Evolutionary conservation across 192 early-diverging fungal genomes (phyloP).

Genomic region (Coemansia sp.): DNA sequence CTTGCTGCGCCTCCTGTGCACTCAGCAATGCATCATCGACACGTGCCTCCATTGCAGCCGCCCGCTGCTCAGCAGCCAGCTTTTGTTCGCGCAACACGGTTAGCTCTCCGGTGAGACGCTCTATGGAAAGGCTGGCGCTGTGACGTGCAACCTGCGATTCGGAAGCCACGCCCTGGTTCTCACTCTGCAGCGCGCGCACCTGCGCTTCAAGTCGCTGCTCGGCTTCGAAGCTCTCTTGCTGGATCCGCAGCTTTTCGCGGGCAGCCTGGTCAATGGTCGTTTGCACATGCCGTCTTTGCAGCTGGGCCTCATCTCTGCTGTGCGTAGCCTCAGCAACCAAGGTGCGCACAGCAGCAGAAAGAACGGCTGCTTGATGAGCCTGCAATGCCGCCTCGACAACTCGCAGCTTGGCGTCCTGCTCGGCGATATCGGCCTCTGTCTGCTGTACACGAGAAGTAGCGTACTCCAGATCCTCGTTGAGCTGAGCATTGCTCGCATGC

Average conservation of each 20-base stretch:
- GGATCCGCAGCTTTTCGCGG: neutral
- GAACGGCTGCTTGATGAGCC: constrained; percentile 43
- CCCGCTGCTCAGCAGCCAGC: constrained; percentile 20
- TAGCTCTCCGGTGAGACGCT: constrained; percentile 50
- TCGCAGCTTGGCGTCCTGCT: constrained; percentile 29
- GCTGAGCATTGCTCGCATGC: constrained; percentile 20
- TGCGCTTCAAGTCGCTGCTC: constrained; percentile 25
- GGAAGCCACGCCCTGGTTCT: constrained; percentile 31
- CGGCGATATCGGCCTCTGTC: constrained; percentile 30
- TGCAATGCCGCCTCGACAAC: constrained; percentile 27
- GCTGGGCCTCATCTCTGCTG: constrained; percentile 5
- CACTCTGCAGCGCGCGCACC: constrained; percentile 32
- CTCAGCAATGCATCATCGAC: constrained; percentile 39
- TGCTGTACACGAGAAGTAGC: constrained; percentile 28
- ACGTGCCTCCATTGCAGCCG: constrained; percentile 22
- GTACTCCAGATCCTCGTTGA: constrained; percentile 22
- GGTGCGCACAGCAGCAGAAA: constrained; percentile 30
- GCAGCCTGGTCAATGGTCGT: neutral
- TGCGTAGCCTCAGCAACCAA: constrained; percentile 26
- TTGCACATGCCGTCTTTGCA: neutral
- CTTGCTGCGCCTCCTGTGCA: constrained; percentile 26
- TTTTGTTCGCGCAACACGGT: constrained; percentile 44
- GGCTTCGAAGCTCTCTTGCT: neutral
- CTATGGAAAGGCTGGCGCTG: constrained; percentile 36
- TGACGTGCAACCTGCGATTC: constrained; percentile 45